Evolutionary conservation across 331 rosid species (phyloP).

Genomic region (Quercus phellos): DNA sequence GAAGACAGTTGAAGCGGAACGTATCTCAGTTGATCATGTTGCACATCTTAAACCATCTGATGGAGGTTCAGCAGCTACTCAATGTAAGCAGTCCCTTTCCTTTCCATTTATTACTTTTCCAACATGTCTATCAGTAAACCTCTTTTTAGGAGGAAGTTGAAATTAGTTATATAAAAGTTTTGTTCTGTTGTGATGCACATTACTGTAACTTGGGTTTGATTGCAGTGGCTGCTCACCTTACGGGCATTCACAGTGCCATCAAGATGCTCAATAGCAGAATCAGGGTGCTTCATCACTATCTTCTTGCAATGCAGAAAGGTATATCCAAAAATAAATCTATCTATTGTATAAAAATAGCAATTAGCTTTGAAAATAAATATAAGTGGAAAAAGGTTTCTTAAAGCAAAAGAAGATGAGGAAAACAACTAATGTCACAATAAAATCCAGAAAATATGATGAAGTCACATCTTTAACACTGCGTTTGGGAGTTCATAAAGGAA

Average conservation of each 20-base stretch:
- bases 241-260: conserved; percentile 91
- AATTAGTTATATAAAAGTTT: not conserved
- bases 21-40: conserved; percentile 96
- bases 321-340: not conserved
- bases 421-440: not conserved
- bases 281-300: conserved; percentile 80
- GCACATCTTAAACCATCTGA: conserved; percentile 98
- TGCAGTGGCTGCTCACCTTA: conserved; percentile 96
- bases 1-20: conserved; percentile 96
- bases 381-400: not conserved
- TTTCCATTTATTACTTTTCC: not conserved
- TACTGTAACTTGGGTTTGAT: conserved; percentile 3
- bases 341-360: conserved; percentile 14
- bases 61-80: conserved; percentile 98
- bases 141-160: not conserved
- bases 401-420: not conserved
- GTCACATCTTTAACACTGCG: not conserved
- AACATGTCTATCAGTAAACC: not conserved
- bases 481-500: too few species aligned
- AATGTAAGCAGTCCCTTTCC: conserved; percentile 44
- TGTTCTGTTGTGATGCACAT: not conserved
- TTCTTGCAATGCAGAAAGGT: conserved; percentile 94
- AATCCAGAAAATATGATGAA: not conserved
- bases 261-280: conserved; percentile 97
- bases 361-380: not conserved